phyloP scores from a whole-genome alignment of 371 early-diverging fungal genomes.

The Chytridiales sp. region DNA sequence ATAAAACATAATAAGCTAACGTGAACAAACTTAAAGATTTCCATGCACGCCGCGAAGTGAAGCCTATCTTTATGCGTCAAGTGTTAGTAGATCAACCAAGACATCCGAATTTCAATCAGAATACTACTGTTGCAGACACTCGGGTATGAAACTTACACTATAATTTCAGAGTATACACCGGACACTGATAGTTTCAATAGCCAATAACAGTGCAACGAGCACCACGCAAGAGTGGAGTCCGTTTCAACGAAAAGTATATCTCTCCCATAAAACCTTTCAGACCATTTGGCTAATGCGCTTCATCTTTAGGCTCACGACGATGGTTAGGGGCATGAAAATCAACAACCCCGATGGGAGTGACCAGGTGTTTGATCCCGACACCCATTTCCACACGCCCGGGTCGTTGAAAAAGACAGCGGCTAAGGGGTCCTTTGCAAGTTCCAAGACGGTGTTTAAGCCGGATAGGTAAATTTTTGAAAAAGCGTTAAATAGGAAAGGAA shows the following conservation, averaged over 20 bases:
- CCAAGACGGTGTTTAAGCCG: constrained; percentile 39
- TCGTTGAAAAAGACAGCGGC: constrained; percentile 1
- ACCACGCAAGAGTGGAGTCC: constrained; percentile 28
- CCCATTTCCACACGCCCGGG: neutral
- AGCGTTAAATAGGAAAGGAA: neutral
- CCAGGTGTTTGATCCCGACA: too few species aligned
- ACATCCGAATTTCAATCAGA: constrained; percentile 44
- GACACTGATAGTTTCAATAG: constrained; percentile 19
- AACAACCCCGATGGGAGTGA: too few species aligned
- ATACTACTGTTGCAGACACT: constrained; percentile 28
- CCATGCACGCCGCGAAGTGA: constrained; percentile 42
- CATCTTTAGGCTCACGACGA: too few species aligned
- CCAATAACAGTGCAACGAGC: constrained; percentile 35
- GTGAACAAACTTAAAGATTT: constrained; percentile 38
- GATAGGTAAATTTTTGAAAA: constrained; percentile 27
- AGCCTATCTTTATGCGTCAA: constrained; percentile 48
- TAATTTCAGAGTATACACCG: too few species aligned
- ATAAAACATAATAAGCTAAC: neutral
- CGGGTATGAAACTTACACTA: constrained; percentile 23
- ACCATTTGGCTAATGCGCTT: too few species aligned
- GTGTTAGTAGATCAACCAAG: constrained; percentile 34
- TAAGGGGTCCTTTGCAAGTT: constrained; percentile 27
- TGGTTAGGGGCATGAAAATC: too few species aligned
- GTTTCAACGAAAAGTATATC: constrained; percentile 50
- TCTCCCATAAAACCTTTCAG: too few species aligned